These are phyloP conservation scores for Capronia epimyces DNA, from an alignment of 2,329 filamentous ascomycete species.

Conservation along the genomic window DNA sequence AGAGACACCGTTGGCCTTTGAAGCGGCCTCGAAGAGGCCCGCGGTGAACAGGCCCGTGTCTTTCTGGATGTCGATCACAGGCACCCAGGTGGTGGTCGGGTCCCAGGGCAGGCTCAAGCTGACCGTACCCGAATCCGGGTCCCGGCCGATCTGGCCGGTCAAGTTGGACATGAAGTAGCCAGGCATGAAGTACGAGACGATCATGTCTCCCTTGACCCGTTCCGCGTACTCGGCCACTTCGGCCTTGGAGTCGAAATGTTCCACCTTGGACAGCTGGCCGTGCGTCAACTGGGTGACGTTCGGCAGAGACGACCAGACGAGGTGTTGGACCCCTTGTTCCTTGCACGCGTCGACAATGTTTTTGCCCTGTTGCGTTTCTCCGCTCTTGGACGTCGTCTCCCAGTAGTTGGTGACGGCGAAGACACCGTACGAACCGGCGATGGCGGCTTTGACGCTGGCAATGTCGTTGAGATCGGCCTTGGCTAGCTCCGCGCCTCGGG, in stretches of 20 bases:
- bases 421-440: slow-evolving; percentile 45
- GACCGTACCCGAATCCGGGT: slow-evolving; percentile 31
- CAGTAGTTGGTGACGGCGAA: slow-evolving; percentile 47
- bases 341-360: slow-evolving; percentile 38
- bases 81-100: slow-evolving; percentile 35
- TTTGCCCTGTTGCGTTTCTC: slow-evolving; percentile 35
- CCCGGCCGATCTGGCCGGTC: slow-evolving; percentile 30
- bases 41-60: slow-evolving; percentile 45
- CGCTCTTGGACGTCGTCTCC: slow-evolving; percentile 38
- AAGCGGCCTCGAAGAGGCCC: slow-evolving; percentile 28
- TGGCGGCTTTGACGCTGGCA: slow-evolving; percentile 38
- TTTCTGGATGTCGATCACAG: slow-evolving; percentile 41
- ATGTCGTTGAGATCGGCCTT: slow-evolving; percentile 38
- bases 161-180: slow-evolving; percentile 45
- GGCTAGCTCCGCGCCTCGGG: slow-evolving; percentile 34
- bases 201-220: slow-evolving; percentile 25
- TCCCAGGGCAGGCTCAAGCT: slow-evolving; percentile 30
- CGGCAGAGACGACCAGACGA: slow-evolving; percentile 41
- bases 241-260: slow-evolving; percentile 42
- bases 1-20: slow-evolving; percentile 36
- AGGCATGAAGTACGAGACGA: slow-evolving; percentile 39
- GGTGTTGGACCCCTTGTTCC: slow-evolving; percentile 35
- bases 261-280: slow-evolving; percentile 35
- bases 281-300: slow-evolving; percentile 32
- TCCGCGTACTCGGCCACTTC: slow-evolving; percentile 38